These are phyloP conservation scores for Apophysomyces trapeziformis DNA, from an alignment of 371 early-diverging fungal genomes.

Conservation along the genomic window DNA sequence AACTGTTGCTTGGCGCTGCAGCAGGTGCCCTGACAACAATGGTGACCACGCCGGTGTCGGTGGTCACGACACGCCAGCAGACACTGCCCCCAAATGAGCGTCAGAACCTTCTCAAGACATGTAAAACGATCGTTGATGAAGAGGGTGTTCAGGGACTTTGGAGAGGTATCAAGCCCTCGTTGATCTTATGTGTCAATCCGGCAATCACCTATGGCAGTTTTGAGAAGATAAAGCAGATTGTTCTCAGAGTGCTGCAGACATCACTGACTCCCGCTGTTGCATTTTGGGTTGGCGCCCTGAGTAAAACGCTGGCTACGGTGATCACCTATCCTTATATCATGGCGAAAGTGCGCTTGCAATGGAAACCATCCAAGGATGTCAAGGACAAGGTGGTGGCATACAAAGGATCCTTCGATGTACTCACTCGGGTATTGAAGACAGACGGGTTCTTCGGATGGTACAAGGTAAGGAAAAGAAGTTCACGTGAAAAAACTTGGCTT, in stretches of 20 bases:
- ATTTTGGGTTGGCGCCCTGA: conserved; percentile 89
- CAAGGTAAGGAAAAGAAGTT: conserved; percentile 60
- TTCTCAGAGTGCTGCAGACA: conserved; percentile 43
- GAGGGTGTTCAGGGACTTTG: conserved; percentile 89
- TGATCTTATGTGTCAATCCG: conserved; percentile 92
- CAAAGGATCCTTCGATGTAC: conserved; percentile 85
- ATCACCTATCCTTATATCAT: conserved; percentile 96
- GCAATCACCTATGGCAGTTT: conserved; percentile 98
- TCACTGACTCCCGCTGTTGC: conserved; percentile 75
- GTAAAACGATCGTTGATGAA: conserved; percentile 71
- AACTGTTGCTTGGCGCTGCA: conserved; percentile 87
- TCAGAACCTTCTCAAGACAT: conserved; percentile 58
- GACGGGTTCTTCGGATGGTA: conserved; percentile 94
- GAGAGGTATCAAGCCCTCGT: conserved; percentile 88
- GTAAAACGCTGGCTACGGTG: conserved; percentile 90
- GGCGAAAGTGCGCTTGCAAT: conserved; percentile 96
- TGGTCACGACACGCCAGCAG: conserved; percentile 87
- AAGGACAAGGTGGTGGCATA: conserved; percentile 63
- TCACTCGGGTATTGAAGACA: conserved; percentile 73
- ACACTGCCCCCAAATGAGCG: conserved; percentile 63
- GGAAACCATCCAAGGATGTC: conserved; percentile 81
- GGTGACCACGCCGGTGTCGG: conserved; percentile 90
- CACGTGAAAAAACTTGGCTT: neutral
- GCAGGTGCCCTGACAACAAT: conserved; percentile 92
- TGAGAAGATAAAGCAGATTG: conserved; percentile 82